These are phyloP conservation scores for Tricholoma bakamatsutake DNA, from an alignment of 768 basidiomycete species.

Conservation along the genomic window DNA sequence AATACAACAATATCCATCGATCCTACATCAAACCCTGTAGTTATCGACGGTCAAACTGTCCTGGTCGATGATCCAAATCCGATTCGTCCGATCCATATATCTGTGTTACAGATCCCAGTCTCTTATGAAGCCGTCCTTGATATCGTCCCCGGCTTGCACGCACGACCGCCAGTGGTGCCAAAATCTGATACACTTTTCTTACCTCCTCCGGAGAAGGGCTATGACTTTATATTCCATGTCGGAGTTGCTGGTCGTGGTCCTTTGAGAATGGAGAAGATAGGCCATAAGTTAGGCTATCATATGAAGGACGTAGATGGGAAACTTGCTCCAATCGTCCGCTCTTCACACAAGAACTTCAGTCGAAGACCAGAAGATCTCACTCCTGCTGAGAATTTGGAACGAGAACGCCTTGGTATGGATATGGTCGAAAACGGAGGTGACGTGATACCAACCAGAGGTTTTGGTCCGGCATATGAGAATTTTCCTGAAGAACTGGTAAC, in stretches of 20 bases:
- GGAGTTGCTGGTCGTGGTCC: conserved; percentile 63
- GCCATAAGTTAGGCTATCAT: conserved; percentile 63
- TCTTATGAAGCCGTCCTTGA: conserved; percentile 51
- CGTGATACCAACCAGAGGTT: conserved; percentile 35
- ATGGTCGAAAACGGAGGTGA: conserved; percentile 30
- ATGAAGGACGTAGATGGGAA: conserved; percentile 61
- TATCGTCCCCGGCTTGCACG: conserved; percentile 52
- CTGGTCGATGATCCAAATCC: conserved; percentile 8
- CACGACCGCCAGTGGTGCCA: conserved; percentile 49
- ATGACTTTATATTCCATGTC: conserved; percentile 67
- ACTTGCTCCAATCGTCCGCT: conserved; percentile 45
- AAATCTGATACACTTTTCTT: conserved; percentile 27
- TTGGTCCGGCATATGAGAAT: conserved; percentile 45
- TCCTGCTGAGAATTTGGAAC: conserved; percentile 32
- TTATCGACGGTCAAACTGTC: conserved; percentile 17
- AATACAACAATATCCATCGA: conserved; percentile 44
- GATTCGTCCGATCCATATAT: conserved; percentile 49
- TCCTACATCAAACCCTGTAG: conserved; percentile 21
- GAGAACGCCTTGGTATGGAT: conserved; percentile 33
- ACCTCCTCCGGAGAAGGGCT: conserved; percentile 42
- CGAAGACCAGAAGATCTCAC: conserved; percentile 29
- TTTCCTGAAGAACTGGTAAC: conserved; percentile 53
- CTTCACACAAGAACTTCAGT: conserved; percentile 36
- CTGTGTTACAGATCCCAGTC: conserved; percentile 52
- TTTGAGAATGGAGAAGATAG: conserved; percentile 56